phyloP scores from a whole-genome alignment of 257 asterid genomes.

The Lantana camara region DNA sequence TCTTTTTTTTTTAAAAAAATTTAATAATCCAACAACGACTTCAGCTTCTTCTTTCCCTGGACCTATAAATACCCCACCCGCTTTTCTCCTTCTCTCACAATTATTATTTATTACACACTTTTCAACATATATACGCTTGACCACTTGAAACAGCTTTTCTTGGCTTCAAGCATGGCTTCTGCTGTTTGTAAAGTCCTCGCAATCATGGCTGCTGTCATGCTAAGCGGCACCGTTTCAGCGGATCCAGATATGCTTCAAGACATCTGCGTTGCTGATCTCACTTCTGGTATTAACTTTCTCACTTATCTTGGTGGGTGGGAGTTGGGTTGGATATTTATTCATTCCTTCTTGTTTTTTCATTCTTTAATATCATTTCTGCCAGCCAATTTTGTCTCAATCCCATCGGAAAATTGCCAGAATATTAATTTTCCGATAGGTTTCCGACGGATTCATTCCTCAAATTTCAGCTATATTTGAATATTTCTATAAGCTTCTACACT shows the following conservation, averaged over 20 bases:
- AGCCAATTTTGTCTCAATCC: too few relatives aligned
- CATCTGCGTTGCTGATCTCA: conserved; percentile 54
- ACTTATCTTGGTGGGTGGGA: neutral
- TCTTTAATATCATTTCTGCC: neutral
- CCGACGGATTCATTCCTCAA: too few relatives aligned
- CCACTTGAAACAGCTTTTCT: neutral
- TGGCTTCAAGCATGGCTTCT: neutral
- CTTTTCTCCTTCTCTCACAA: neutral
- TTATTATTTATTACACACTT: conserved; percentile 33
- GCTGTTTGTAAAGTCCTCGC: neutral
- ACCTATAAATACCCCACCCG: conserved; percentile 23
- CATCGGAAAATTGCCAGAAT: too few relatives aligned
- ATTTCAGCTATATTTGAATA: too few relatives aligned
- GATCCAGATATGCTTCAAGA: conserved; percentile 62
- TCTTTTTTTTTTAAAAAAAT: neutral
- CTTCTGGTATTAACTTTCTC: conserved; percentile 32
- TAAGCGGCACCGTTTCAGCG: conserved; percentile 31
- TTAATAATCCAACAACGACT: neutral
- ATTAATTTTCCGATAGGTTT: too few relatives aligned
- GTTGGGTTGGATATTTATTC: neutral
- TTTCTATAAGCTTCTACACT: too few relatives aligned
- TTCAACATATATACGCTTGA: neutral
- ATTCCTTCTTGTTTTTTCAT: neutral
- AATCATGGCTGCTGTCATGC: conserved; percentile 19
- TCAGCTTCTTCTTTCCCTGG: neutral